These are phyloP conservation scores for Casuarina glauca DNA, from an alignment of 306 rosid species.

Conservation along the genomic window DNA sequence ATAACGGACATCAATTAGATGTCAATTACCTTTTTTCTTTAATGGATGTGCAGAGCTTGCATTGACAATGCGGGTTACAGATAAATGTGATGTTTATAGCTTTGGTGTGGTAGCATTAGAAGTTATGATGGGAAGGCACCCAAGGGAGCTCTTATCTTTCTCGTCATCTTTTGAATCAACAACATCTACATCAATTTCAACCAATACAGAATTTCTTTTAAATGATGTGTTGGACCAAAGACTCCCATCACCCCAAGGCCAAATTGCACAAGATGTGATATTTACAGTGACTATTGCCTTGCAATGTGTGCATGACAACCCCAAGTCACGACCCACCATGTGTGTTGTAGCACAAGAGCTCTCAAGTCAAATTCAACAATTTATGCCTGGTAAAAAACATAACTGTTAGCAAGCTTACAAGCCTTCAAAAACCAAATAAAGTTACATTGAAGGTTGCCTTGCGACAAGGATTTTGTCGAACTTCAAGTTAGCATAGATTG, in stretches of 20 bases:
- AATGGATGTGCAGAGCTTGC: conserved; percentile 53
- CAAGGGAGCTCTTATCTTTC: no score
- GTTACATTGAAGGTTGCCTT: not conserved
- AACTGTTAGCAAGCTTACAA: not conserved
- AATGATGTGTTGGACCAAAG: conserved; percentile 63
- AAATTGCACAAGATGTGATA: conserved; percentile 45
- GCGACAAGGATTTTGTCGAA: no score
- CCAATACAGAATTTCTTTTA: conserved; percentile 34
- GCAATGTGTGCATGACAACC: conserved; percentile 48
- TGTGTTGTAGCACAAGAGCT: conserved; percentile 64
- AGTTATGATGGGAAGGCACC: no score
- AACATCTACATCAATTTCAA: conserved; percentile 18
- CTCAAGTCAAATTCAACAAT: conserved; percentile 29
- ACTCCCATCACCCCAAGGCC: conserved; percentile 47
- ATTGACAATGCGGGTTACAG: conserved; percentile 54
- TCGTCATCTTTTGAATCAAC: conserved; percentile 23
- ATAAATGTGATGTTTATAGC: conserved; percentile 56
- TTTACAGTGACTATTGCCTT: conserved; percentile 44
- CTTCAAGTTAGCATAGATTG: no score
- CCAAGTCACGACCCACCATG: conserved; percentile 65
- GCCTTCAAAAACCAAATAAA: conserved; percentile 29
- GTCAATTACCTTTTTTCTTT: not conserved
- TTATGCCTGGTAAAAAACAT: conserved; percentile 35
- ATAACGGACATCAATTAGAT: not conserved
- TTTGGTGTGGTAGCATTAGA: no score